Evolutionary conservation across 2,329 filamentous ascomycete genomes (phyloP), one percentile per base, ranked within the genome.

Genomic region (Colletotrichum sp.): DNA sequence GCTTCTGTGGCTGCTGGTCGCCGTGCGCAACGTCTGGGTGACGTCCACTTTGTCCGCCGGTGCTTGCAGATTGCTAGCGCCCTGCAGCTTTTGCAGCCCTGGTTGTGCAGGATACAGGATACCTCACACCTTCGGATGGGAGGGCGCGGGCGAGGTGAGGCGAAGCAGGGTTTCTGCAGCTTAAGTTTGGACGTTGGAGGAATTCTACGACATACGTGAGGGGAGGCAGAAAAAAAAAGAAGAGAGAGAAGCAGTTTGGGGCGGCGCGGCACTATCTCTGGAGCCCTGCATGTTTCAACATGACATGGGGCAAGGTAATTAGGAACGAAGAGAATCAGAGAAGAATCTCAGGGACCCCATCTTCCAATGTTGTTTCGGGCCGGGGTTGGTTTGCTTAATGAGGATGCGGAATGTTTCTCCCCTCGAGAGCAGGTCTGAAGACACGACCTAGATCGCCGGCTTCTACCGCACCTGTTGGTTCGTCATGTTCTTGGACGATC

Each of bases 21-120:
- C 74, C 65, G 65, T 76, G 74, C 74, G 74, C 74, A 76, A 76
- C 74, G 65, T 62, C 59, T 59, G 28, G 71, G 74, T 49, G 65
- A 76, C 65, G 65, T 62, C 59, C 39, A 68, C 32, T 13, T 59
- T 52, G 30, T 55, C 44, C 49, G 39, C 34, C 52, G 18, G 30
- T 63, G 73, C 26, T 55, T 49, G 52, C 68, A 70, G 57, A 9
- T 36, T 36, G 44, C 34, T 63, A 73, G 36, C 39, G 36, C 28
- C 67, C 49, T 36, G 21, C 62, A 3, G 34, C 49, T 52, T 52
- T 32, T 24, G 55, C 32, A 28, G 13, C 18, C 15, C 1, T 34
- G 24, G 55, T n/a, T 30, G 21, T 59, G 21, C n/a, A 44, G 36
- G 24, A 12, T 28, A n/a, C 39, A 18, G 52, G 21, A 39, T 16